These are phyloP conservation scores for Fusarium sarcochroum DNA, from an alignment of 2,329 filamentous ascomycete genomes.

Conservation along the genomic window DNA sequence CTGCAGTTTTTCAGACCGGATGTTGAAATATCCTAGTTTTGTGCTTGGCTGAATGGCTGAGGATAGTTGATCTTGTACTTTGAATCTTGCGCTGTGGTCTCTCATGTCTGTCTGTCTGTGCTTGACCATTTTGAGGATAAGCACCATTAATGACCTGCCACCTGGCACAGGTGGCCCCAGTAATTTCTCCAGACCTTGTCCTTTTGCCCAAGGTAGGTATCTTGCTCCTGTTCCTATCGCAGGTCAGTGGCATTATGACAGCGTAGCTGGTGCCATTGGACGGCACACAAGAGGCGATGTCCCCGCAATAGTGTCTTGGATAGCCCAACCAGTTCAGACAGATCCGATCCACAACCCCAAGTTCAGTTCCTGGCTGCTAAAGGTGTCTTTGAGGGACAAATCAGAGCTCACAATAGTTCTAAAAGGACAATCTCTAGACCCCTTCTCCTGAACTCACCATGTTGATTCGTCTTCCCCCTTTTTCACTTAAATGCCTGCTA, in stretches of 20 bases:
- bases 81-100: background rate
- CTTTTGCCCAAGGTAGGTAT: constrained; percentile 10
- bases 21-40: constrained; percentile 3
- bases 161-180: constrained; percentile 40
- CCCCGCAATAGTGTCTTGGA: constrained; percentile 30
- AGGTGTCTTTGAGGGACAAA: constrained; percentile 35
- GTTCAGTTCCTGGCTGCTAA: constrained; percentile 16
- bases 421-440: constrained; percentile 6
- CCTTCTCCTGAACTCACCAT: constrained; percentile 13
- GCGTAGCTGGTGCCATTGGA: constrained; percentile 31
- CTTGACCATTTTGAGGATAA: constrained; percentile 11
- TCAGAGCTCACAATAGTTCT: constrained; percentile 21
- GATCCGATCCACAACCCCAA: constrained; percentile 39
- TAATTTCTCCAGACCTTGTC: constrained; percentile 36
- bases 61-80: constrained; percentile 5
- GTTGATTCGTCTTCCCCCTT: constrained; percentile 4
- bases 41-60: constrained; percentile 10
- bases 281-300: constrained; percentile 9
- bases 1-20: constrained; percentile 14
- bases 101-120: constrained; percentile 10
- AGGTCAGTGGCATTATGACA: constrained; percentile 28
- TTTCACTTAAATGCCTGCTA: background rate
- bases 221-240: constrained; percentile 11
- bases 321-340: constrained; percentile 38
- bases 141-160: constrained; percentile 44